Conservation (phyloP, 2,329 filamentous ascomycete genomes). For the Colletotrichum musicola region DNA sequence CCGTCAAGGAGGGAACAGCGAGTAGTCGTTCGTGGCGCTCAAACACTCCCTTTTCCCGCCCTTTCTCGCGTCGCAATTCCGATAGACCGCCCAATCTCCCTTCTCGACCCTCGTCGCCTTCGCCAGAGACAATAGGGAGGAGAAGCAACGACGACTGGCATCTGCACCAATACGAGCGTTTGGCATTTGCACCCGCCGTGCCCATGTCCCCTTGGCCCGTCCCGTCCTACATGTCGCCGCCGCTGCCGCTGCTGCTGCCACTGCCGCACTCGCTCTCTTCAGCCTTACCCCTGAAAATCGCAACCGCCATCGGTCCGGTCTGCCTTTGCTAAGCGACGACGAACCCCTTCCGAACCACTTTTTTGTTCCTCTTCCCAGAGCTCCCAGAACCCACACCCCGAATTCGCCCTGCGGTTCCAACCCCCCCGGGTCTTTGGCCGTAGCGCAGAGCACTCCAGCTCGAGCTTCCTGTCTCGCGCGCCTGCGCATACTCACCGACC, state of each 20-base stretch:
- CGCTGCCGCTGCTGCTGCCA: conserved; percentile 18
- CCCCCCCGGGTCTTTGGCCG: conserved; percentile 11
- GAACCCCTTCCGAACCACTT: conserved; percentile 36
- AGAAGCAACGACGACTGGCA: not conserved
- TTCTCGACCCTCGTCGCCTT: conserved; percentile 21
- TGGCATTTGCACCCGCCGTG: not conserved
- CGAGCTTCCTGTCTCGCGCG: conserved; percentile 13
- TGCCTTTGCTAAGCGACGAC: conserved; percentile 37
- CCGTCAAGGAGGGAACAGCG: not conserved
- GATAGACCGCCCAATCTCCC: conserved; percentile 23
- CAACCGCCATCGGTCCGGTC: conserved; percentile 26
- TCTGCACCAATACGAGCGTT: too few relatives aligned
- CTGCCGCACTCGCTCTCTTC: conserved; percentile 17
- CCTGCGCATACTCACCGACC: conserved; percentile 9
- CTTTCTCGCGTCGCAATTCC: conserved; percentile 13
- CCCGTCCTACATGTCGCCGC: conserved; percentile 37
- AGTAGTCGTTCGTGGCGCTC: conserved; percentile 5
- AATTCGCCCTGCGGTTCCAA: conserved; percentile 27
- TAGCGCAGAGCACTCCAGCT: conserved; percentile 10
- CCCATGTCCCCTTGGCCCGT: conserved; percentile 33
- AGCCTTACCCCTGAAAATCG: conserved; percentile 40
- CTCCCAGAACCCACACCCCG: conserved; percentile 28
- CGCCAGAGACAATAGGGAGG: not conserved
- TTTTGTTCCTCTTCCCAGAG: conserved; percentile 27
- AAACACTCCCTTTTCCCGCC: conserved; percentile 15